These are phyloP conservation scores for Aspergillus sclerotiicarbonarius DNA, from an alignment of 495 filamentous ascomycete genomes.

Conservation along the genomic window DNA sequence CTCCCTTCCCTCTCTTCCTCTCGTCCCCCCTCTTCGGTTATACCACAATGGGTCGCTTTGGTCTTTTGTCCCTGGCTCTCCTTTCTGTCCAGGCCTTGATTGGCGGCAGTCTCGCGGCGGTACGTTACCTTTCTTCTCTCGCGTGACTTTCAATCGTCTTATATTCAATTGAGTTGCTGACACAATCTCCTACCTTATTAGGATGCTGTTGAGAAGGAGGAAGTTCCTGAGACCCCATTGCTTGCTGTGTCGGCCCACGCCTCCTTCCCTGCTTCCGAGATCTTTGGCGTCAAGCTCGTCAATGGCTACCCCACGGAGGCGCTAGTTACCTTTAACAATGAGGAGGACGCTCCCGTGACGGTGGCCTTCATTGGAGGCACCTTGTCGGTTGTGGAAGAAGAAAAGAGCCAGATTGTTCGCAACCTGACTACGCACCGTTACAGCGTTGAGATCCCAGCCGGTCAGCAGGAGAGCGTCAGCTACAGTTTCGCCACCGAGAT, in stretches of 20 bases:
- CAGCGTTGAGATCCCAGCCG: conserved; percentile 72
- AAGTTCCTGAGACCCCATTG: conserved; percentile 48
- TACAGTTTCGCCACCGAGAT: conserved; percentile 89
- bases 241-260: conserved; percentile 74
- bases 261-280: conserved; percentile 81
- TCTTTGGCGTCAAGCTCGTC: conserved; percentile 94
- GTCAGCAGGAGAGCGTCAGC: conserved; percentile 68
- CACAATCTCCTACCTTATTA: conserved; percentile 14
- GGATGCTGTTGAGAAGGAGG: conserved; percentile 48
- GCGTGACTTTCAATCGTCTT: conserved; percentile 10
- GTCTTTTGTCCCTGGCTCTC: conserved; percentile 67
- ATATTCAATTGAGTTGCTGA: conserved; percentile 28
- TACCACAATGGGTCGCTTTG: conserved; percentile 68
- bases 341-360: conserved; percentile 72
- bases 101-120: conserved; percentile 59
- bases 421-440: conserved; percentile 81
- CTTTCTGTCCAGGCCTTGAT: conserved; percentile 66
- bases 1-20: conserved; percentile 19
- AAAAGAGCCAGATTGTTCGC: conserved; percentile 61
- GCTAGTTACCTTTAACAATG: conserved; percentile 77
- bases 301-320: conserved; percentile 87
- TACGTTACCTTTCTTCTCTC: conserved; percentile 43
- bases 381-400: conserved; percentile 60
- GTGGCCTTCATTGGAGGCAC: conserved; percentile 77
- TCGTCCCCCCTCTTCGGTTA: conserved; percentile 16